These are phyloP conservation scores for Leccinum pachyderme DNA, from an alignment of 1,284 basidiomycete genomes.

Conservation along the genomic window DNA sequence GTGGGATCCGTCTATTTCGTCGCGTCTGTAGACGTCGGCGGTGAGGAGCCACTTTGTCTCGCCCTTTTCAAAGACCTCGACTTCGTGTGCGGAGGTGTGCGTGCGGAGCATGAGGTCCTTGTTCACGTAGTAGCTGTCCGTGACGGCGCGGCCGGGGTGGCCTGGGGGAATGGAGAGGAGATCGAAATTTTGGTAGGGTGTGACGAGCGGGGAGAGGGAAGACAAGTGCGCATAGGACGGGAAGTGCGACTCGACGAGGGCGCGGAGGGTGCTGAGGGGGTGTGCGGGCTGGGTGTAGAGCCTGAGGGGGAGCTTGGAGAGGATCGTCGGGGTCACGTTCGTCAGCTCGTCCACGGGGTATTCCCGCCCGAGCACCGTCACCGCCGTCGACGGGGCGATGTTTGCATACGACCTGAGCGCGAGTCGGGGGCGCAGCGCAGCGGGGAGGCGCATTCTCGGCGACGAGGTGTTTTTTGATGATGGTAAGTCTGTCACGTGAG, in stretches of 20 bases:
- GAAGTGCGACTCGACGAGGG: slow-evolving; percentile 85
- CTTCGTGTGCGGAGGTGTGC: slow-evolving; percentile 97
- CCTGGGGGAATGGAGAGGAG: slow-evolving; percentile 91
- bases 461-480: too few species aligned
- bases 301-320: slow-evolving; percentile 68
- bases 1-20: slow-evolving; percentile 97
- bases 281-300: slow-evolving; percentile 80
- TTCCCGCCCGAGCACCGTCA: slow-evolving; percentile 49
- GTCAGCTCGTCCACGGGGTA: slow-evolving; percentile 79
- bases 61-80: slow-evolving; percentile 82
- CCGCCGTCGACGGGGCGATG: slow-evolving; percentile 23
- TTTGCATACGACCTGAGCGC: slow-evolving; percentile 17
- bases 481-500: neutral
- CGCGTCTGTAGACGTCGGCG: slow-evolving; percentile 97
- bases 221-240: slow-evolving; percentile 65
- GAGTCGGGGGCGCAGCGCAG: slow-evolving; percentile 5
- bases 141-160: slow-evolving; percentile 88
- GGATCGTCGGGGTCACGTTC: slow-evolving; percentile 85
- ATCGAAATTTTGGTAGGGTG: slow-evolving; percentile 94
- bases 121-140: slow-evolving; percentile 98
- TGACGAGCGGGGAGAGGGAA: slow-evolving; percentile 84
- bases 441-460: slow-evolving; percentile 19
- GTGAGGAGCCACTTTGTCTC: slow-evolving; percentile 87
- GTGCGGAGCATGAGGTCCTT: slow-evolving; percentile 89
- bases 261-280: slow-evolving; percentile 84